A percentile compares a stretch with the other conserved stretches of the same genome.
Conservation (phyloP, 2,329 filamentous ascomycete species). For the Didymella arachidicola region DNA sequence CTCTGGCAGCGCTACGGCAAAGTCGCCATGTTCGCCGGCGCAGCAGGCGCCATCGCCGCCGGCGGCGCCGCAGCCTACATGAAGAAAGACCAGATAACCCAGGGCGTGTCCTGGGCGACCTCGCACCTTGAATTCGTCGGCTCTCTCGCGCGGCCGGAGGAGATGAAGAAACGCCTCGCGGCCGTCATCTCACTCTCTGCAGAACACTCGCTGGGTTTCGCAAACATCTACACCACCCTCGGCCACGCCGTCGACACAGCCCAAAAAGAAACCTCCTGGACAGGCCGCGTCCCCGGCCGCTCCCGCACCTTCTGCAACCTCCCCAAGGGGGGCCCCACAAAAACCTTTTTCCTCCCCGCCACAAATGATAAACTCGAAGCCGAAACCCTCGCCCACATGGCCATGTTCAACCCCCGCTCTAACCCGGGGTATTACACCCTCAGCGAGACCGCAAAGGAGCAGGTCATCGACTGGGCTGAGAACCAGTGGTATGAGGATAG, state of each 20-base stretch:
- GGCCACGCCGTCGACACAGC: slow-evolving; percentile 67
- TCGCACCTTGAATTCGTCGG: slow-evolving; percentile 95
- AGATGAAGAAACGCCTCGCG: slow-evolving; percentile 77
- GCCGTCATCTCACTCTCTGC: slow-evolving; percentile 69
- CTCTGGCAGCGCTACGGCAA: slow-evolving; percentile 83
- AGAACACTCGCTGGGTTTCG: slow-evolving; percentile 76
- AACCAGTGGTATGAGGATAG: slow-evolving; percentile 70
- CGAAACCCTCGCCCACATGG: slow-evolving; percentile 82
- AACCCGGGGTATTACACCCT: slow-evolving; percentile 78
- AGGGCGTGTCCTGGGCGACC: slow-evolving; percentile 81
- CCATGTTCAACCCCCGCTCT: slow-evolving; percentile 75
- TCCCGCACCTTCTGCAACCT: slow-evolving; percentile 87
- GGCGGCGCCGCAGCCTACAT: slow-evolving; percentile 86
- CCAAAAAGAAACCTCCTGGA: slow-evolving; percentile 51
- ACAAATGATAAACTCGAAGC: slow-evolving; percentile 81
- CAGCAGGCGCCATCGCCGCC: slow-evolving; percentile 79
- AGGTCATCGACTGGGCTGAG: slow-evolving; percentile 70
- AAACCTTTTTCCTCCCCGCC: slow-evolving; percentile 46
- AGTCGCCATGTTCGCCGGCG: slow-evolving; percentile 85
- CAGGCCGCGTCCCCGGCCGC: slow-evolving; percentile 68
- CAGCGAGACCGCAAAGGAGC: slow-evolving; percentile 68
- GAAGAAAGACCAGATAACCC: slow-evolving; percentile 79
- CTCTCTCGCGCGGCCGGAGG: slow-evolving; percentile 82
- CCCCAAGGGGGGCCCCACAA: slow-evolving; percentile 47
- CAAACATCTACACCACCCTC: slow-evolving; percentile 86